Conservation (phyloP, 306 rosid genomes). For the Erythrophleum fordii region DNA sequence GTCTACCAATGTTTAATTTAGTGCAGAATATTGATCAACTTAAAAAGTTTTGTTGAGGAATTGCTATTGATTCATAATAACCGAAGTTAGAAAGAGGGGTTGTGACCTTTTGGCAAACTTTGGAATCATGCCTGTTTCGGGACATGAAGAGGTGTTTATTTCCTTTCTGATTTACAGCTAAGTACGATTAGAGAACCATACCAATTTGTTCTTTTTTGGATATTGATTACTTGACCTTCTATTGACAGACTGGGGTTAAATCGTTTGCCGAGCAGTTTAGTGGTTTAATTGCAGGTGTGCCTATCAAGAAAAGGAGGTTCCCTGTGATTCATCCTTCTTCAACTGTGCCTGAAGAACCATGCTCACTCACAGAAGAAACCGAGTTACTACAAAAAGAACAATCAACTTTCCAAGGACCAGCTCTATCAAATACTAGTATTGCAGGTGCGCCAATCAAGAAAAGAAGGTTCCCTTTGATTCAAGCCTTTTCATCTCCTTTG, state of each 20-base stretch:
- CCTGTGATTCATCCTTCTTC: constrained; percentile 61
- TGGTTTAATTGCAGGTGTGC: constrained; percentile 86
- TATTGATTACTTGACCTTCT: constrained; percentile 73
- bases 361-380: constrained; percentile 45
- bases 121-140: constrained; percentile 78
- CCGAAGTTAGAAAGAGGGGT: constrained; percentile 36
- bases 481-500: constrained; percentile 37
- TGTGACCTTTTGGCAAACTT: constrained; percentile 44
- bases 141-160: constrained; percentile 86
- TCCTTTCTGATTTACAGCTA: constrained; percentile 60
- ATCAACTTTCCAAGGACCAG: constrained; percentile 54
- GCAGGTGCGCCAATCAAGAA: constrained; percentile 60
- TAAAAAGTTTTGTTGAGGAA: constrained; percentile 29
- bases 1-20: constrained; percentile 15
- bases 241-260: constrained; percentile 84
- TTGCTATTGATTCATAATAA: constrained; percentile 35
- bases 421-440: constrained; percentile 51
- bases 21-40: constrained; percentile 27
- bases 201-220: constrained; percentile 48
- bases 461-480: constrained; percentile 49
- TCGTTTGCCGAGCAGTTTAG: constrained; percentile 61
- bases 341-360: constrained; percentile 59
- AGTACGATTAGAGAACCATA: constrained; percentile 53
- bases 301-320: constrained; percentile 91
- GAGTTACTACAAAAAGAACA: constrained; percentile 51